phyloP scores from a whole-genome alignment of 768 basidiomycete genomes.

The Tulasnella calospora region DNA sequence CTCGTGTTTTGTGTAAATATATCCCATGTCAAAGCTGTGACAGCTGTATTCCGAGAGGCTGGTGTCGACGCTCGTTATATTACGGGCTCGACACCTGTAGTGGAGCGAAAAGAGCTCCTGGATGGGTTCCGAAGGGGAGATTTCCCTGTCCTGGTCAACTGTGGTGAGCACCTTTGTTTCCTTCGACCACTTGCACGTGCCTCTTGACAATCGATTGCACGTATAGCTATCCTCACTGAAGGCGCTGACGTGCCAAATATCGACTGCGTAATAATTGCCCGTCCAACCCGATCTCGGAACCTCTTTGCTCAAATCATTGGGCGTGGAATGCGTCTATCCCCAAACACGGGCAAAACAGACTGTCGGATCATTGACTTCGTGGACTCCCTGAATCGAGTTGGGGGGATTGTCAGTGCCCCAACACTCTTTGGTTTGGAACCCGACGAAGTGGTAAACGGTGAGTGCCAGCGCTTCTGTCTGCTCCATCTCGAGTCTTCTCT shows the following conservation, averaged over 20 bases:
- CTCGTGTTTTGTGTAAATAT: conserved; percentile 89
- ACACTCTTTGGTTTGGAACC: conserved; percentile 83
- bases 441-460: conserved; percentile 61
- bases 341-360: conserved; percentile 70
- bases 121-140: conserved; percentile 60
- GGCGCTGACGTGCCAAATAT: conserved; percentile 93
- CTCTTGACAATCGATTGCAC: not conserved
- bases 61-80: conserved; percentile 85
- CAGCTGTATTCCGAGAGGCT: conserved; percentile 60
- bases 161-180: conserved; percentile 48
- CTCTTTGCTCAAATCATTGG: conserved; percentile 95
- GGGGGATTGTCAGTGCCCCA: conserved; percentile 71
- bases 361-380: conserved; percentile 91
- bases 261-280: conserved; percentile 81
- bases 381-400: conserved; percentile 61
- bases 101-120: conserved; percentile 61
- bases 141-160: conserved; percentile 87
- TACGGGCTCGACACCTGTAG: conserved; percentile 58
- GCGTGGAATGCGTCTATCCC: conserved; percentile 82
- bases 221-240: conserved; percentile 78
- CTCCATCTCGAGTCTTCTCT: not conserved
- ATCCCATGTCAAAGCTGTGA: conserved; percentile 70
- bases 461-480: conserved; percentile 18
- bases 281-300: conserved; percentile 85
- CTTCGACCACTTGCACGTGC: not conserved